Evolutionary conservation across 176 grass and related monocot genomes (phyloP), one percentile per base, ranked within the genome.

Genomic region (Pontederia crassipes): DNA sequence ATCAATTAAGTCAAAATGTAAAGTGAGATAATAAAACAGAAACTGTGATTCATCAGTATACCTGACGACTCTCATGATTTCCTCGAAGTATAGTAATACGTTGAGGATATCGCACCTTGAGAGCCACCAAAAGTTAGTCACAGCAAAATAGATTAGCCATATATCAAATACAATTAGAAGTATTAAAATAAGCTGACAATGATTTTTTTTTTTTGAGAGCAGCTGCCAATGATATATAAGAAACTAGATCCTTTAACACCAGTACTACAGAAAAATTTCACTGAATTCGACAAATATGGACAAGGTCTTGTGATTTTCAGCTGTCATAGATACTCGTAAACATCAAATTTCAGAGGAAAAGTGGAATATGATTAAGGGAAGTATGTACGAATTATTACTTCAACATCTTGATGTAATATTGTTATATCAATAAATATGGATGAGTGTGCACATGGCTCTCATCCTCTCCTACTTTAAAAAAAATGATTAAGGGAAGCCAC

Each of bases 61-160:
- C 92, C 87, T 97, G 93, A 55, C 93, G 87, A 60, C 93, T 97
- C 67, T 97, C 93, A 17, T 91, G 92, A 71, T 97, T 97, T 80
- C 92, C 92, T 83, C 92, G 85, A 48, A 97, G 87, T 83, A 97
- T 97, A 16, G 92, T 91, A 61, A 97, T 97, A 61, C 92, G 79
- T 49, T 97, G 84, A 80, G 87, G 84, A 82, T 97, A 97, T 17
- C 87, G 84, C 74, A 97, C 92, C 63, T 97, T 97, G 54, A 97
- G 64, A 45, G 87, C 82, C 60, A 97, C 92, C 87, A 97, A 77
- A 74, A 97, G 92, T 87, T 97, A 75, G 52, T 65, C 35, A 58
- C 57, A 10, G 28, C 47, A 8, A 71, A 59, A 51, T 16, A 5
- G 60, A 27, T 40, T 1, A 16, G 47, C n/a, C n/a, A 51, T 45